Evolutionary conservation across 768 basidiomycete genomes (phyloP), one percentile per base, ranked within the genome.

Genomic region (Termitomyces sp.): DNA sequence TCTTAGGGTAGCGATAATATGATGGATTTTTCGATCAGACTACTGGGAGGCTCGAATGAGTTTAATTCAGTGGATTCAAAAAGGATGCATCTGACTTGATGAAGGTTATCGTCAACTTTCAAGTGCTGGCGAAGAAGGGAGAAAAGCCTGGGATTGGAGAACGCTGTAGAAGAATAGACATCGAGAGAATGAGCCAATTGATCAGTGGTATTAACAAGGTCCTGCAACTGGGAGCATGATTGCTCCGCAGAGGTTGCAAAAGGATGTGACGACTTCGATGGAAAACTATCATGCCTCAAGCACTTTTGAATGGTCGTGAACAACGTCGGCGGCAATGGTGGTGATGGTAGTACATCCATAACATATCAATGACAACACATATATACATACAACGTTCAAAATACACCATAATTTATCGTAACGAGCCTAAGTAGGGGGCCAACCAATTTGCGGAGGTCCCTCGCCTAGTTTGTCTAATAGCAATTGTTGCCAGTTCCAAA

Each of bases 81-180:
- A 17, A 51, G 53, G 57, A 60, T 48, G 49, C 24, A 53, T 58
- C 78, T 76, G 67, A 85, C 84, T 58, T 73, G 68, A 59, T 80
- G 73, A 24, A 82, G 69, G n/a, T 80, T 69, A 58, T 80, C 73
- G 21, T 77, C 75, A 14, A 83, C 77, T 15, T 68, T 61, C 0
- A 84, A 76, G 57, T 84, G 79, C 64, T 90, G 85, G 28, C 85
- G 81, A 62, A 88, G 72, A 24, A 83, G 74, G 15, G 87, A 87
- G 34, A 87, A 74, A 6, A 88, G 74, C 61, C 88, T 90, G 14
- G 84, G 77, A 47, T 85, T 84, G 28, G 79, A 74, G 58, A 82
- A 74, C 8, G 79, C 74, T 11, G 76, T 69, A 7, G 82, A 67
- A 15, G 77, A 58, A 60, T 82, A 81, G 47, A 77, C 64, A 26